Base-by-base conservation (phyloP, 1,139 yeast genomes). In the Blastobotrys raffinosifermentans region DNA sequence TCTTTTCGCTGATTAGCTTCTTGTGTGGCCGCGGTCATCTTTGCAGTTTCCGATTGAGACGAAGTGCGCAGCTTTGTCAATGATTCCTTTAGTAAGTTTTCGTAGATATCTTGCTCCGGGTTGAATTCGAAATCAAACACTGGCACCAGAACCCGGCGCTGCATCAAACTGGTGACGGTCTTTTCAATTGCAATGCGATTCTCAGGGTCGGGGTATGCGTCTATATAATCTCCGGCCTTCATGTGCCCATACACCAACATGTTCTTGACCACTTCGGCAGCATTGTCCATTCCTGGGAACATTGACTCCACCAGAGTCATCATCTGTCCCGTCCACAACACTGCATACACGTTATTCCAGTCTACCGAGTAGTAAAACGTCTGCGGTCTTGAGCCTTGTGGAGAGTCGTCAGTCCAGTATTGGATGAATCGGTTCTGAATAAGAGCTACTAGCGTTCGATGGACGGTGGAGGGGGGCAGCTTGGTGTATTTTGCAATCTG, bases 241-340 rank as follows among this genome's bases (percentile, higher is more conserved):
- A 87, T 59, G 49, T 80, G 81, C 2, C 74, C 97, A 64, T 69
- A 69, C 35, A 68, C 72, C 51, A 69, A 66, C 34, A 87, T 66
- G 51, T 82, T 85, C 51, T 83, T 87, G n/a, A 84, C 67, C 26
- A 86, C 73, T 44, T 80, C 80, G 0, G 89, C 83, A 19, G 73
- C 65, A 8, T 49, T 38, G 11, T 62, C 63, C 26, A 62, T 59
- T 4, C 57, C 39, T 5, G 15, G 15, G 39, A 63, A 66, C 10
- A 65, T 66, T 19, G 69, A 69, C 39, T 70, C 69, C 29, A 82
- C 71, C 38, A 70, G 69, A 31, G 73, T 62, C 26, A 85, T 68
- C 43, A 87, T 77, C 37, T 84, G 84, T 21, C 95, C 96, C 25
- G 89, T 70, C 60, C 86, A 84, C 21, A 87, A 57, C 38, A 85